These are phyloP conservation scores for Hypericum androsaemum DNA, from an alignment of 345 rosid genomes.

Conservation along the genomic window DNA sequence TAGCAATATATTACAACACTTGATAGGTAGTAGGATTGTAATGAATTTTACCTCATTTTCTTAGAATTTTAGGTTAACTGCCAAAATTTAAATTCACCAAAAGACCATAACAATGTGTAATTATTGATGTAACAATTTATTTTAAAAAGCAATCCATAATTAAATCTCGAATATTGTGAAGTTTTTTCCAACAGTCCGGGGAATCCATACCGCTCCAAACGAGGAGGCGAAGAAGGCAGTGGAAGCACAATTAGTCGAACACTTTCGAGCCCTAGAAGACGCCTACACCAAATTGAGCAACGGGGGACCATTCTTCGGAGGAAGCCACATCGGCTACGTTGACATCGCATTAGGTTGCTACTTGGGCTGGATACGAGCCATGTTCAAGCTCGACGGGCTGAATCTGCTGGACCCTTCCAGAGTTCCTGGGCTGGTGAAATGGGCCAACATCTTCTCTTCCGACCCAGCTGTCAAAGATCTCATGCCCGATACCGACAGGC, in stretches of 20 bases:
- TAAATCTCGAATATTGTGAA: slow-evolving; percentile 11
- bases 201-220: slow-evolving; percentile 10
- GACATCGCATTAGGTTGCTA: slow-evolving; percentile 4
- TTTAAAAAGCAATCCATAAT: too few relatives aligned
- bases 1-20: too few relatives aligned
- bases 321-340: not conserved
- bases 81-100: too few relatives aligned
- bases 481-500: slow-evolving; percentile 54
- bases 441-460: slow-evolving; percentile 45
- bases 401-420: slow-evolving; percentile 33
- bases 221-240: slow-evolving; percentile 32
- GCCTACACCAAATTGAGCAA: slow-evolving; percentile 12
- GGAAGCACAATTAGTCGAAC: slow-evolving; percentile 25
- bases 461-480: slow-evolving; percentile 47
- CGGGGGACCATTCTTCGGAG: not conserved
- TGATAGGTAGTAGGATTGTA: too few relatives aligned
- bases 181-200: slow-evolving; percentile 44
- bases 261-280: slow-evolving; percentile 37
- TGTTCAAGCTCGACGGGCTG: slow-evolving; percentile 24
- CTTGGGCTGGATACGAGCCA: slow-evolving; percentile 45
- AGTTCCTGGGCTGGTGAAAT: slow-evolving; percentile 36
- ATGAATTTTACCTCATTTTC: too few relatives aligned
- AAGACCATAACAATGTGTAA: too few relatives aligned
- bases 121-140: too few relatives aligned
- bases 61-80: too few relatives aligned